A percentile compares a stretch with the other conserved stretches of the same genome.
Evolutionary conservation across 257 asterid species (phyloP).

Genomic region (Nicotiana noctiflora): DNA sequence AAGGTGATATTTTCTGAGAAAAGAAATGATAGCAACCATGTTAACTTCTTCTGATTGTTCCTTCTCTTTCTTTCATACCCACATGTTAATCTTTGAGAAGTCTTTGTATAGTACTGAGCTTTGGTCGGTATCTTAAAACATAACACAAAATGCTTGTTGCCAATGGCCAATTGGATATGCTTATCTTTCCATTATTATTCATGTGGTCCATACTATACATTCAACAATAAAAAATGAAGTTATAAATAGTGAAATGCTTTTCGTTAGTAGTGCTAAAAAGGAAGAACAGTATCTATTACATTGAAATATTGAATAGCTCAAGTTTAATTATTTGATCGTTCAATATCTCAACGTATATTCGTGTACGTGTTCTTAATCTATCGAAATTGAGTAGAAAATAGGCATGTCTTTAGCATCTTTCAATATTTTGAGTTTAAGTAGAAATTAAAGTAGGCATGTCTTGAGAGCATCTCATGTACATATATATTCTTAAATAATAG

Average conservation of each 20-base stretch:
- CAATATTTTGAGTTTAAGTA: not conserved
- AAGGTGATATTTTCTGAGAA: constrained; percentile 30
- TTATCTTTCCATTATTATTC: not conserved
- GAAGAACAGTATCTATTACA: not conserved
- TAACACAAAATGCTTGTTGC: not conserved
- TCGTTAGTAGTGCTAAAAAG: not conserved
- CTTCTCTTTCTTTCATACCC: constrained; percentile 34
- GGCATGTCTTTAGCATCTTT: too few species aligned
- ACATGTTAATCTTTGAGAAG: constrained; percentile 33
- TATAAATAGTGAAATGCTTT: constrained; percentile 2
- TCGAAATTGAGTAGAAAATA: not conserved
- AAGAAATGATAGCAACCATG: constrained; percentile 56
- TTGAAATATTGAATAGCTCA: not conserved
- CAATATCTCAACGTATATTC: not conserved
- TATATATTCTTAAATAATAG: too few species aligned
- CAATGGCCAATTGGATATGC: constrained; percentile 6
- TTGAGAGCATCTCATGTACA: not conserved
- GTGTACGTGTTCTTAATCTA: not conserved
- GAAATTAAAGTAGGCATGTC: not conserved
- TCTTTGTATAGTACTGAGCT: constrained; percentile 26
- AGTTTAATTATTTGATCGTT: not conserved
- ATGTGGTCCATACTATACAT: constrained; percentile 6
- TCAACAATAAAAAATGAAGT: constrained; percentile 1
- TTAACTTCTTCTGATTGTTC: constrained; percentile 15
- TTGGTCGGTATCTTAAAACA: constrained; percentile 7